Percentiles rank a stretch among this genome's conserved stretches.
These are phyloP conservation scores for Aspergillus homomorphus DNA, from an alignment of 495 filamentous ascomycete genomes.

Conservation along the genomic window DNA sequence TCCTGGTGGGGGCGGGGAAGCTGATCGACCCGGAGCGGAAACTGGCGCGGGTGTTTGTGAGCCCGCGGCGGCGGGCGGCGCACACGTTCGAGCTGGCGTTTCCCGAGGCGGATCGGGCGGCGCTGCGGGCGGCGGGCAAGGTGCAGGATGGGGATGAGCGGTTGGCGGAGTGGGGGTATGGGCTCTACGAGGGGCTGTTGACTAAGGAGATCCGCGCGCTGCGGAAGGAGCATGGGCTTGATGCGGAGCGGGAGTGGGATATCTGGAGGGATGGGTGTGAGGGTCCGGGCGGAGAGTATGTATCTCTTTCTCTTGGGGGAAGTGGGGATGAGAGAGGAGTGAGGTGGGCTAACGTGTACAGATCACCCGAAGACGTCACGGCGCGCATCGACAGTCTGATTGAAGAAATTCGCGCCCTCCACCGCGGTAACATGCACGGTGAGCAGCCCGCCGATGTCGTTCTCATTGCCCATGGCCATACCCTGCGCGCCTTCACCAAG, in stretches of 20 bases:
- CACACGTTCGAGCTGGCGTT: constrained; percentile 73
- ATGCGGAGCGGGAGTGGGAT: constrained; percentile 59
- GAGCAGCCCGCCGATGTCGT: constrained; percentile 53
- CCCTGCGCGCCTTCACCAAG: constrained; percentile 75
- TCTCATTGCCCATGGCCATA: constrained; percentile 70
- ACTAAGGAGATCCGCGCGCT: constrained; percentile 59
- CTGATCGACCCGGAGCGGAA: constrained; percentile 69
- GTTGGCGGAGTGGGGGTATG: constrained; percentile 85
- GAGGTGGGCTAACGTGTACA: constrained; percentile 4
- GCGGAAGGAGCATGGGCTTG: constrained; percentile 58
- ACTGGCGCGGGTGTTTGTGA: constrained; percentile 74
- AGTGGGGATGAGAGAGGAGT: too few species aligned
- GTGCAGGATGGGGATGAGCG: constrained; percentile 58
- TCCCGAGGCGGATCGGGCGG: constrained; percentile 31
- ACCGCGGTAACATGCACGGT: constrained; percentile 41
- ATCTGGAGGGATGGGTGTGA: constrained; percentile 84
- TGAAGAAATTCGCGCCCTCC: constrained; percentile 58
- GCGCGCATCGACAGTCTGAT: constrained; percentile 65
- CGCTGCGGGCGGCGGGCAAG: constrained; percentile 24
- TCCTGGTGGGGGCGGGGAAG: constrained; percentile 70
- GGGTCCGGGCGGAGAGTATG: constrained; percentile 34
- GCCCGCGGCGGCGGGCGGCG: constrained; percentile 72
- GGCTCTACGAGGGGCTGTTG: constrained; percentile 78
- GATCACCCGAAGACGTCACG: constrained; percentile 54
- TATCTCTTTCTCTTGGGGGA: background rate